Evolutionary conservation across 164 flowering plant species (phyloP).

Genomic region (Cinnamomum chago): DNA sequence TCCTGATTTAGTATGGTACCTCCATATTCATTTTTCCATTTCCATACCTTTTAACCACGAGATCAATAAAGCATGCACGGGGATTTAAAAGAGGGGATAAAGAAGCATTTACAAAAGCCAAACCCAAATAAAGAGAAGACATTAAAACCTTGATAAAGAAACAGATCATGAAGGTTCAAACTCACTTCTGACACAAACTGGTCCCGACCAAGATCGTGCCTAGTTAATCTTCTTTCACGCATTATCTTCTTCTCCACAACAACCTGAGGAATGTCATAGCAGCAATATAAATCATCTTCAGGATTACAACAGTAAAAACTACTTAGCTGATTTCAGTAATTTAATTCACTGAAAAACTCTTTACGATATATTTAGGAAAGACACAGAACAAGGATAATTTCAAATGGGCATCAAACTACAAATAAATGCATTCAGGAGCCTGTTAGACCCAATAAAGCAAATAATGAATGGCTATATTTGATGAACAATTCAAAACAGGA

Average conservation of each 20-base stretch:
- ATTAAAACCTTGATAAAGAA: not conserved
- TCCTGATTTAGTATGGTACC: conserved; percentile 75
- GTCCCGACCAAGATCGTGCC: conserved; percentile 94
- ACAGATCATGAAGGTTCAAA: conserved; percentile 12
- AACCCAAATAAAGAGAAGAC: not conserved
- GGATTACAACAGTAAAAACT: not conserved
- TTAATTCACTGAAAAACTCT: not conserved
- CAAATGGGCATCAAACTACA: not conserved
- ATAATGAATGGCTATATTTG: too few species aligned
- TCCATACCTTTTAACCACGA: conserved; percentile 70
- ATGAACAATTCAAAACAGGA: too few species aligned
- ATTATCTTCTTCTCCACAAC: conserved; percentile 95
- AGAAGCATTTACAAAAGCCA: not conserved
- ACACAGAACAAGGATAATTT: not conserved
- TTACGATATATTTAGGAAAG: not conserved
- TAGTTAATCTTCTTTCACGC: conserved; percentile 73
- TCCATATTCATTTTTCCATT: conserved; percentile 88
- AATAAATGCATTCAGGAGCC: not conserved
- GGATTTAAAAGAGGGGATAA: not conserved
- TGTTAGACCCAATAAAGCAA: too few species aligned
- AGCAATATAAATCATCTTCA: conserved; percentile 6
- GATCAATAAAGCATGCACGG: conserved; percentile 4
- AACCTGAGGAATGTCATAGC: conserved; percentile 46
- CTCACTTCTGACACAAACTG: conserved; percentile 79
- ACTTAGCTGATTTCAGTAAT: not conserved